Evolutionary conservation across 495 filamentous ascomycete species (phyloP).

Genomic region (Tuber aestivum): DNA sequence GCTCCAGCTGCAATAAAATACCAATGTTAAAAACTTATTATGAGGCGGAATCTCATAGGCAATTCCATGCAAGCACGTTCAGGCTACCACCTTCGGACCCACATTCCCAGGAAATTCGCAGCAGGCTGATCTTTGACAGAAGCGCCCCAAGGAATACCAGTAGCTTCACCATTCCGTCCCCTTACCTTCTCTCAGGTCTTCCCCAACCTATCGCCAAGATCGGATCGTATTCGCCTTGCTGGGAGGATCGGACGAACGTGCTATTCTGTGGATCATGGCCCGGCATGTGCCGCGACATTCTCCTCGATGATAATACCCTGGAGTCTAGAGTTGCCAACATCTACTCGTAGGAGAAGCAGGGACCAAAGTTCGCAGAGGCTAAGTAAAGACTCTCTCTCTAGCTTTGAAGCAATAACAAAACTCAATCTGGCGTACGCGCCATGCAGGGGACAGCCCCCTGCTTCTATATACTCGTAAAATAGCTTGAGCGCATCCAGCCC

Average conservation of each 20-base stretch:
- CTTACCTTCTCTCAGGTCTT: background rate
- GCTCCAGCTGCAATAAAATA: background rate
- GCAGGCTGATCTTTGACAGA: background rate
- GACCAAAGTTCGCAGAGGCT: background rate
- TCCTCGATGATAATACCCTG: background rate
- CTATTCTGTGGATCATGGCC: background rate
- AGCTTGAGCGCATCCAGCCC: slow-evolving; percentile 1
- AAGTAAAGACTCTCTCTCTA: background rate
- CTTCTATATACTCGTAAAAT: background rate
- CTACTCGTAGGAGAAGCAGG: background rate
- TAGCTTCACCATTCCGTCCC: slow-evolving; percentile 2
- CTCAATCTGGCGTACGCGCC: slow-evolving; percentile 6
- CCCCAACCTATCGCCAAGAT: background rate
- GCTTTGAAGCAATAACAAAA: slow-evolving; percentile 1
- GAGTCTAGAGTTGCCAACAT: background rate
- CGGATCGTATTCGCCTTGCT: background rate
- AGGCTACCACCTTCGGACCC: background rate
- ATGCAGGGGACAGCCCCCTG: slow-evolving; percentile 1
- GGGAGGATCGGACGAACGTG: background rate
- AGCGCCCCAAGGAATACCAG: background rate
- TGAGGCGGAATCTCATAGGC: background rate
- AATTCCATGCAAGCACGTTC: background rate
- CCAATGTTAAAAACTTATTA: background rate
- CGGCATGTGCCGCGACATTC: background rate
- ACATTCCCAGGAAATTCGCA: slow-evolving; percentile 5